Percentiles rank a stretch among this genome's conserved stretches.
These are phyloP conservation scores for Candida mesenterica DNA, from an alignment of 1,139 yeast genomes.

Conservation along the genomic window DNA sequence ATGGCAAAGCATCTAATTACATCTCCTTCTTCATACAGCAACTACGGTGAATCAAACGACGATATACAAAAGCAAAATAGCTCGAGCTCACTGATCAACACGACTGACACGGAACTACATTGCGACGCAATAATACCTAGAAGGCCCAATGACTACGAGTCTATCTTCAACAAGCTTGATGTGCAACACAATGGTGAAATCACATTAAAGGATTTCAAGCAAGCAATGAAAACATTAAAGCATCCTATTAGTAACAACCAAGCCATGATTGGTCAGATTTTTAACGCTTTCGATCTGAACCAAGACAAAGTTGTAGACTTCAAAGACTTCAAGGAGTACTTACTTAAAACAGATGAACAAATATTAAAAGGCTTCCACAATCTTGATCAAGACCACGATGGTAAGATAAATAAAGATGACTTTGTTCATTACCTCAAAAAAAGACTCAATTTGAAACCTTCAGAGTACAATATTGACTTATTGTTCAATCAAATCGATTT, in stretches of 20 bases:
- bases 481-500: constrained; percentile 63
- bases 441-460: constrained; percentile 51
- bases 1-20: constrained; percentile 10
- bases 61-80: not conserved
- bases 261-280: constrained; percentile 55
- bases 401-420: constrained; percentile 64
- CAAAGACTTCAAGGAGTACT: constrained; percentile 60
- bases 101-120: not conserved
- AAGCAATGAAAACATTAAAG: constrained; percentile 51
- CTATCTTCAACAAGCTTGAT: constrained; percentile 50
- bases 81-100: not conserved
- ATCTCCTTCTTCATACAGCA: constrained; percentile 12
- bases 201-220: constrained; percentile 51
- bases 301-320: constrained; percentile 58
- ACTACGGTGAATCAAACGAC: not conserved
- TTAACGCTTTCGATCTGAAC: constrained; percentile 56
- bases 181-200: constrained; percentile 53
- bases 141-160: constrained; percentile 20
- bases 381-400: constrained; percentile 76
- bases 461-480: constrained; percentile 52
- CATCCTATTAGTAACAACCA: constrained; percentile 71
- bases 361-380: constrained; percentile 66
- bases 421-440: constrained; percentile 60
- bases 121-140: constrained; percentile 9
- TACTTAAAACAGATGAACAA: constrained; percentile 64